A percentile compares a stretch with the other conserved stretches of the same genome.
These are phyloP conservation scores for Blumeria graminis DNA, from an alignment of 2,329 filamentous ascomycete genomes.

Conservation along the genomic window DNA sequence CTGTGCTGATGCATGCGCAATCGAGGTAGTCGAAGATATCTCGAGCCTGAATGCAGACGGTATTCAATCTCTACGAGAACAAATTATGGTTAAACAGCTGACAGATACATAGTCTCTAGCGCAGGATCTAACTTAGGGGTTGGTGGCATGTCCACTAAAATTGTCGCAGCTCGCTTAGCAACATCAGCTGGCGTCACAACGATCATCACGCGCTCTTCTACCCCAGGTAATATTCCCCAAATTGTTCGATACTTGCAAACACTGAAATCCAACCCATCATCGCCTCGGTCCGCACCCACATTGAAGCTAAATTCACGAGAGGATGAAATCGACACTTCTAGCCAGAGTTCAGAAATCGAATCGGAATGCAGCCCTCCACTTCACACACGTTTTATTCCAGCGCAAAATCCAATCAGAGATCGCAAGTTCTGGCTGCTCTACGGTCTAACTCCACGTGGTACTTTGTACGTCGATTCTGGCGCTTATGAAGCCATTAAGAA, in stretches of 20 bases:
- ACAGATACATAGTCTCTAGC: constrained; percentile 39
- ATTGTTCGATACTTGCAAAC: constrained; percentile 66
- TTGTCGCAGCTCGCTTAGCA: constrained; percentile 73
- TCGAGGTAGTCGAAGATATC: constrained; percentile 84
- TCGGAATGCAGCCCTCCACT: constrained; percentile 28
- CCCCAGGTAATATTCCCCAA: constrained; percentile 69
- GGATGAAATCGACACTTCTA: constrained; percentile 21
- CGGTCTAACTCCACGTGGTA: constrained; percentile 73
- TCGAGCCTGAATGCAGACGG: constrained; percentile 57
- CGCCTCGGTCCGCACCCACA: constrained; percentile 4
- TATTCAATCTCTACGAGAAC: constrained; percentile 14
- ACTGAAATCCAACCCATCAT: constrained; percentile 17
- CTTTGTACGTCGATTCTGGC: constrained; percentile 77
- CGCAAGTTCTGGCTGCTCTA: constrained; percentile 95
- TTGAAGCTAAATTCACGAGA: background rate
- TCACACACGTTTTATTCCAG: constrained; percentile 83
- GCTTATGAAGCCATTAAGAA: constrained; percentile 56
- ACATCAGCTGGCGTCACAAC: constrained; percentile 91
- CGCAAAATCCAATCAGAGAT: constrained; percentile 63
- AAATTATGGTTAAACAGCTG: background rate
- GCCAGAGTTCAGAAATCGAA: constrained; percentile 14
- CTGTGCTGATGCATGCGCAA: constrained; percentile 64
- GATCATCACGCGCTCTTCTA: constrained; percentile 82
- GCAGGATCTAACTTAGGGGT: constrained; percentile 77
- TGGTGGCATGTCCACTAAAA: constrained; percentile 94